Evolutionary conservation across 2,329 filamentous ascomycete species (phyloP).

Genomic region (Emmonsiellopsis sp.): DNA sequence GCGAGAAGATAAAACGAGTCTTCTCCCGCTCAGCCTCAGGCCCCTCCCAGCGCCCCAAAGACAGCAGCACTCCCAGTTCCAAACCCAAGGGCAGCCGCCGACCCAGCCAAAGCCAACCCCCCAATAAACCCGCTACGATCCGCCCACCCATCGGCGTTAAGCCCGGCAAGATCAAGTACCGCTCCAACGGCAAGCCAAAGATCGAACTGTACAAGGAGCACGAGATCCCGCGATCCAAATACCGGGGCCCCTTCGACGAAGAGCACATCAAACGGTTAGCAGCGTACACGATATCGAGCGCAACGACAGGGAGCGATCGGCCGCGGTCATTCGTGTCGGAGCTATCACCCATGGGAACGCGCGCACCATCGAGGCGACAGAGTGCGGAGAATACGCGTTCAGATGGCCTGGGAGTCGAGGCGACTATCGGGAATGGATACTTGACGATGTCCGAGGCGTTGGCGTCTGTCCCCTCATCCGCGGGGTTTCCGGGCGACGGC

Average conservation of each 20-base stretch:
- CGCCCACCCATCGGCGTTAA: background rate
- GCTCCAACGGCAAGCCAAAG: slow-evolving; percentile 24
- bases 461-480: too few species aligned
- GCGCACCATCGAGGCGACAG: slow-evolving; percentile 5
- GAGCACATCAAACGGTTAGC: slow-evolving; percentile 34
- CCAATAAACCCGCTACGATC: background rate
- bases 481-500: too few species aligned
- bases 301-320: slow-evolving; percentile 24
- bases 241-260: slow-evolving; percentile 38
- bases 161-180: slow-evolving; percentile 3
- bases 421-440: too few species aligned
- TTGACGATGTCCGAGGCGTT: too few species aligned
- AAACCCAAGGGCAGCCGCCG: background rate
- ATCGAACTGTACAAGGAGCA: slow-evolving; percentile 40
- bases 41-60: background rate
- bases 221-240: slow-evolving; percentile 40
- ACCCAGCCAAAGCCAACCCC: background rate
- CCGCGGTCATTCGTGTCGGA: slow-evolving; percentile 26
- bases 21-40: slow-evolving; percentile 8
- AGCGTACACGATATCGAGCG: slow-evolving; percentile 32
- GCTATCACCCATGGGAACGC: slow-evolving; percentile 24
- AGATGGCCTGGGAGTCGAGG: too few species aligned
- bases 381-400: background rate
- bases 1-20: slow-evolving; percentile 12
- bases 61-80: background rate